Conservation (phyloP, 306 rosid genomes). For the Quercus engelmannii region DNA sequence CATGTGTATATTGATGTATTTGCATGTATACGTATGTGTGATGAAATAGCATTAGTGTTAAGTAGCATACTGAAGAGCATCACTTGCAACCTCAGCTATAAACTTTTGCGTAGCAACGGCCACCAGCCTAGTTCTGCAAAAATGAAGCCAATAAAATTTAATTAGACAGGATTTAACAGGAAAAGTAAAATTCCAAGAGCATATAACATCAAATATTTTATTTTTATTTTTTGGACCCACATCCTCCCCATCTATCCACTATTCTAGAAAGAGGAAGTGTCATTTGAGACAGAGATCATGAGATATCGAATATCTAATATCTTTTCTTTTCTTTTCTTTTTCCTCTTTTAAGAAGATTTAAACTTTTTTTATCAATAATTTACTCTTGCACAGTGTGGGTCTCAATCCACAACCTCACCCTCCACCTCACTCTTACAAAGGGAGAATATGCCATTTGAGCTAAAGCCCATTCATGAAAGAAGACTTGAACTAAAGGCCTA, state of each 20-base stretch:
- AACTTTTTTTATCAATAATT: no score
- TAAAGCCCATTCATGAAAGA: neutral
- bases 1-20: neutral
- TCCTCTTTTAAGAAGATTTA: no score
- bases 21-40: neutral
- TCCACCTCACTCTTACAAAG: no score
- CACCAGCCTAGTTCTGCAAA: constrained; percentile 69
- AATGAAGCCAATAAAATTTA: constrained; percentile 1
- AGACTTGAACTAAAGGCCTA: neutral
- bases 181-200: neutral
- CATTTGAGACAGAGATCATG: no score
- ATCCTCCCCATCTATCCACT: no score
- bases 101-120: constrained; percentile 90
- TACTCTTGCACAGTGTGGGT: no score
- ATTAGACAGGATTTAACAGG: neutral
- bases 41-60: neutral
- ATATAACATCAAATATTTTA: no score
- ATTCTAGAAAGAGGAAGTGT: neutral
- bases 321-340: neutral
- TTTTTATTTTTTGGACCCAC: no score
- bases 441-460: no score
- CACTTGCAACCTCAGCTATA: constrained; percentile 80
- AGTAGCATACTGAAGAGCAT: constrained; percentile 62
- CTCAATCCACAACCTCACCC: no score
- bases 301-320: neutral